Evolutionary conservation across 768 basidiomycete species (phyloP), one percentile per base, ranked within the genome.

Genomic region (Serendipita sp.): DNA sequence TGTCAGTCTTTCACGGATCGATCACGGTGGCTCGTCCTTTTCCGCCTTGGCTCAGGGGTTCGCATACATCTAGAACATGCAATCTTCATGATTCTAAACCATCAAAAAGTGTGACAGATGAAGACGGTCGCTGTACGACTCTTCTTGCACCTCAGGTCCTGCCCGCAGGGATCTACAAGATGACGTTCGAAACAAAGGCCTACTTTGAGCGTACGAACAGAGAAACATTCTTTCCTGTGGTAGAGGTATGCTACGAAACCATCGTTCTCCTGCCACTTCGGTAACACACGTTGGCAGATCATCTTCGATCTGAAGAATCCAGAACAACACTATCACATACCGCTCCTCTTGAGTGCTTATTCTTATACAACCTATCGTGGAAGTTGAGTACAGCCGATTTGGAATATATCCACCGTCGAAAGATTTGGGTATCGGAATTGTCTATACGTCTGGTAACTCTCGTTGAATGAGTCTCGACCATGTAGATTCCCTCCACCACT

Each of bases 401-500:
- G 7, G 17, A 63, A 26, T 63, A 62, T 33, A 60, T 14, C 17
- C 22, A 24, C 14, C 34, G 5, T 20, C 53, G 28, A 17, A 9
- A 28, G 13, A 3, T 62, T 61, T 45, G 42, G 26, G 45, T 50
- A 22, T 22, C 17, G 50, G n/a, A n/a, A 38, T 14, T 7, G 5
- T 38, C 38, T 61, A 50, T 17, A 81, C 60, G 73, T 93, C 91
- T n/a, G 90, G 90, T 62, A 93, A 72, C 72, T 94, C 90, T 70
- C 91, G 77, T 66, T 85, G 83, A 68, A 90, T 81, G 62, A 94
- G 73, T 64, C 91, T 76, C 42, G 77, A 82, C 90, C 90, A 95
- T 58, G 90, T 94, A 65, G 82, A 88, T 69, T 92, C 89, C 69
- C 82, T 90, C 91, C 92, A 94, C 90, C 88, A 90, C 42, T 90